Percentiles rank a stretch among this genome's conserved stretches.
phyloP scores from a whole-genome alignment of 2,329 filamentous ascomycete species.

The Colletotrichum kahawae region DNA sequence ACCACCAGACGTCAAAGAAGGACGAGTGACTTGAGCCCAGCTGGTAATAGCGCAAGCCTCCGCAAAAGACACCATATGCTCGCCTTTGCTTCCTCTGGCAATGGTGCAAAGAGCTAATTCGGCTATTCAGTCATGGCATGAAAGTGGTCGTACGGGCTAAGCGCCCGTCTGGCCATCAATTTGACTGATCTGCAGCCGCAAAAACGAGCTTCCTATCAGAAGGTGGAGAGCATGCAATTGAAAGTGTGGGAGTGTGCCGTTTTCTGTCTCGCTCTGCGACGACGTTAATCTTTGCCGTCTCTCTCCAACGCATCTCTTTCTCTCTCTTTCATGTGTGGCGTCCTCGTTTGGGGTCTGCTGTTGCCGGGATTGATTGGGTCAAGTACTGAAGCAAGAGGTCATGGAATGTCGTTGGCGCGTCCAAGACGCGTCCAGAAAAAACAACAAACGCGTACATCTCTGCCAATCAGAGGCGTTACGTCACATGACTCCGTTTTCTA shows the following conservation, averaged over 20 bases:
- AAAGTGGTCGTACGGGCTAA: constrained; percentile 10
- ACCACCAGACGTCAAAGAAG: constrained; percentile 14
- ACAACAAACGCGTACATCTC: constrained; percentile 14
- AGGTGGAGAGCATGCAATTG: background rate
- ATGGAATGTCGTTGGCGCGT: constrained; percentile 20
- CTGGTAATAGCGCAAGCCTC: background rate
- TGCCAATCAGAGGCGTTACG: background rate
- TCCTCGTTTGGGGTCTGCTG: background rate
- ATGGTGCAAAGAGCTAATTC: background rate
- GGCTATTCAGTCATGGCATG: background rate
- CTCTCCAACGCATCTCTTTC: background rate
- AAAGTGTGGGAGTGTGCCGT: background rate
- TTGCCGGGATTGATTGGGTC: constrained; percentile 7
- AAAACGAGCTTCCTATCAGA: constrained; percentile 1
- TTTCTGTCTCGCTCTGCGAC: constrained; percentile 8
- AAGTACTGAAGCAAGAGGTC: background rate
- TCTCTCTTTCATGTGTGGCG: background rate
- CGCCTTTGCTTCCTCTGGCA: constrained; percentile 2
- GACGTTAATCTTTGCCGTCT: background rate
- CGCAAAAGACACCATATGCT: background rate
- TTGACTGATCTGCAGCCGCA: constrained; percentile 13
- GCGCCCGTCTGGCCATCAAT: constrained; percentile 10
- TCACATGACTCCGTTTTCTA: background rate
- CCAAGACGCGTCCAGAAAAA: constrained; percentile 10
- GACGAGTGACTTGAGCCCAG: background rate